Evolutionary conservation across 495 filamentous ascomycete genomes (phyloP), one percentile per base, ranked within the genome.

Genomic region (Tetracladium setigerum): DNA sequence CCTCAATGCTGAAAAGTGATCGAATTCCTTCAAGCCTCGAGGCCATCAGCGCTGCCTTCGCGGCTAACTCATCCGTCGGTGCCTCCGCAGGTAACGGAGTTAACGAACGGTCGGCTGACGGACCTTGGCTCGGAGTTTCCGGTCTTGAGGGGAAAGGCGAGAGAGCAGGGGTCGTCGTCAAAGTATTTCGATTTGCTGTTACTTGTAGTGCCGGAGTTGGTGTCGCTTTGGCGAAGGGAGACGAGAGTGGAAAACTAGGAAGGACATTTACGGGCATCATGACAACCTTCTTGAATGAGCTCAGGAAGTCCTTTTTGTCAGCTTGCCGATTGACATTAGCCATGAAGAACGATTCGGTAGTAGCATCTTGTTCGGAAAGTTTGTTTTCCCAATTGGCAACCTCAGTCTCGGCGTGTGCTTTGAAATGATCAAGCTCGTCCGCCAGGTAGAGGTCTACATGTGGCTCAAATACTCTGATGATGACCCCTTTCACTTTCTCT

Each of bases 191-290:
- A 67, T 54, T 71, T 27, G 22, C 7, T 75, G 19, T 18, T 30
- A 45, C 30, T 38, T 41, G 37, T 16, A 16, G 41, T 5, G 44
- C 18, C n/a, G 47, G 44, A 15, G 41, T 38, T 16, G 66, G 58
- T 8, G 61, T 32, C 14, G 46, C 42, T 27, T 12, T 27, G 7
- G 18, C 56, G 39, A 70, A 73, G 16, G 70, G 72, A 32, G 77
- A 79, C 14, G 48, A 52, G 5, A 67, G 62, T 35, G 70, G 71
- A 40, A 83, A 76, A 5, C 62, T 72, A 4, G 87, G 88, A 3
- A 97, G 66, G 18, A 90, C 89, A 40, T 87, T 92, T 24, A 97
- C 90, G 17, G 94, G 94, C 81, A 95, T 89, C 86, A 97, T 95
- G 53, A 99, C 87, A 9, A 99, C 92, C 59, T 99, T 97, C 64